A percentile compares a stretch with the other conserved stretches of the same genome.
phyloP scores from a whole-genome alignment of 371 early-diverging fungal genomes.

The Actinomortierella wolfii region DNA sequence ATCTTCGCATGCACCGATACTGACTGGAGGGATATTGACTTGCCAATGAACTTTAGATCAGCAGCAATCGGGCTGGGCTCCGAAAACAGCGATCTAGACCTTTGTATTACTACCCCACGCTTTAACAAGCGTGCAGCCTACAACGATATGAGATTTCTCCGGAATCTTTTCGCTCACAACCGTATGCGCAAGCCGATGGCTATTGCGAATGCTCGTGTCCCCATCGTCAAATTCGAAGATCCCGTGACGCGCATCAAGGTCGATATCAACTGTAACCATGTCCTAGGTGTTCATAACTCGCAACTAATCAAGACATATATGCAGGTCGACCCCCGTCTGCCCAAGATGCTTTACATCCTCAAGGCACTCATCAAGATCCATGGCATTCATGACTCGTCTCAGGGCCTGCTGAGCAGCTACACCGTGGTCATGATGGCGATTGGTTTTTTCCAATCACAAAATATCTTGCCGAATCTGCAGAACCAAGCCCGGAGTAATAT shows the following conservation, averaged over 20 bases:
- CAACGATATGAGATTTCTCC: constrained; percentile 18
- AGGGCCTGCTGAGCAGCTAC: constrained; percentile 33
- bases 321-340: constrained; percentile 74
- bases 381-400: constrained; percentile 34
- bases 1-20: not conserved
- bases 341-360: constrained; percentile 67
- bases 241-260: constrained; percentile 22
- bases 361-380: constrained; percentile 52
- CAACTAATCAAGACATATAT: constrained; percentile 74
- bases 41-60: constrained; percentile 9
- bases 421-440: constrained; percentile 44
- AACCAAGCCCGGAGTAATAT: constrained; percentile 14
- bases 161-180: constrained; percentile 6
- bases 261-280: constrained; percentile 81
- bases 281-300: constrained; percentile 76
- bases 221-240: constrained; percentile 43
- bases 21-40: not conserved
- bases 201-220: constrained; percentile 26
- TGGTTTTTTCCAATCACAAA: constrained; percentile 37
- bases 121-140: constrained; percentile 13
- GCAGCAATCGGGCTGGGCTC: constrained; percentile 36
- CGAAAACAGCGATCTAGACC: constrained; percentile 33
- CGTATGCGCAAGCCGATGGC: constrained; percentile 24
- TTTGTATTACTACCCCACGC: constrained; percentile 26
- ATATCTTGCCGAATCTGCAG: constrained; percentile 27